phyloP scores from a whole-genome alignment of 2,329 filamentous ascomycete genomes.

The Daldinia eschscholtzii region DNA sequence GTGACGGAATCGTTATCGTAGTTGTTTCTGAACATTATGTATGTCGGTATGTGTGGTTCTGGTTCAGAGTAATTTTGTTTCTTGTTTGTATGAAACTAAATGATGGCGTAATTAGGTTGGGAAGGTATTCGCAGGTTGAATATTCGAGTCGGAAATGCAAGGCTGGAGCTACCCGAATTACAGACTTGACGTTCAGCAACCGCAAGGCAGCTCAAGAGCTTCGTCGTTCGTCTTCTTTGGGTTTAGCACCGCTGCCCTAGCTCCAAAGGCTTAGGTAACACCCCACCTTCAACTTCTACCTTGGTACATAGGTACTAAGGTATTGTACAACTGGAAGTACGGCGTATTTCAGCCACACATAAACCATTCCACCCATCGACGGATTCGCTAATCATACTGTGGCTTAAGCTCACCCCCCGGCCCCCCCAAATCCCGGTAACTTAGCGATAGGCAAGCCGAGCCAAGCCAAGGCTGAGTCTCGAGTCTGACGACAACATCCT shows the following conservation, averaged over 20 bases:
- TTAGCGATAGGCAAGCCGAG: conserved; percentile 22
- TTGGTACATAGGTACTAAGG: no score
- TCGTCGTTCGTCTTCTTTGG: conserved; percentile 48
- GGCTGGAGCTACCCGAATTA: conserved; percentile 40
- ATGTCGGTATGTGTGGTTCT: conserved; percentile 53
- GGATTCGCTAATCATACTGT: conserved; percentile 24
- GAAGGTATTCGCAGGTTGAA: conserved; percentile 33
- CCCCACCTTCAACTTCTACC: background rate
- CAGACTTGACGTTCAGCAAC: conserved; percentile 28
- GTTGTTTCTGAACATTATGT: conserved; percentile 98
- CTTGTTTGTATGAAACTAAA: conserved; percentile 6
- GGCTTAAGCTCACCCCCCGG: conserved; percentile 44
- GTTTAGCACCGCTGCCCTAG: conserved; percentile 43
- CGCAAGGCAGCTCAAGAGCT: conserved; percentile 53
- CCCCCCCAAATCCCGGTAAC: conserved; percentile 18
- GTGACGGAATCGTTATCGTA: conserved; percentile 99
- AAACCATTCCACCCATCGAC: background rate
- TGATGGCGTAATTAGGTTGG: conserved; percentile 16
- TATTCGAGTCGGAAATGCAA: conserved; percentile 40
- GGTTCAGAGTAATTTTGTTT: background rate
- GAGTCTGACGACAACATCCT: conserved; percentile 46
- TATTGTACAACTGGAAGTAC: conserved; percentile 13
- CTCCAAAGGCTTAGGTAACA: conserved; percentile 32
- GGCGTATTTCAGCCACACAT: conserved; percentile 35
- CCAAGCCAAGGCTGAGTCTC: conserved; percentile 32